Evolutionary conservation across 495 filamentous ascomycete species (phyloP).

Genomic region (Lasiosphaeriaceae sp.): DNA sequence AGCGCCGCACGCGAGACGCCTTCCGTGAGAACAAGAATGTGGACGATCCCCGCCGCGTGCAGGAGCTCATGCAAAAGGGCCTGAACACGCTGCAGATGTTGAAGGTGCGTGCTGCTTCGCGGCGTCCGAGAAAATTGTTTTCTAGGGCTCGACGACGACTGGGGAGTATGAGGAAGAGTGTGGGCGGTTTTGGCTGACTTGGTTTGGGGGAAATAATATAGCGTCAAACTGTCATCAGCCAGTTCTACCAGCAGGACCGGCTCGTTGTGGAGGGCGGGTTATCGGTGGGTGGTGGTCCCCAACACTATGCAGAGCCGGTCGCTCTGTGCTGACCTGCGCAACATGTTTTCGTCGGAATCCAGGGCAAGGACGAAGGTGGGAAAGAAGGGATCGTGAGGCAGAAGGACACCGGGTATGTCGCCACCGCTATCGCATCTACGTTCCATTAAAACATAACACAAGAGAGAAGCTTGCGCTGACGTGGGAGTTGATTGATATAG

Average conservation of each 20-base stretch:
- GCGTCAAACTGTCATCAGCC: conserved; percentile 92
- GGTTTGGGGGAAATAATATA: conserved; percentile 38
- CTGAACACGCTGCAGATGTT: conserved; percentile 82
- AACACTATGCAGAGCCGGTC: neutral
- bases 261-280: conserved; percentile 89
- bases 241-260: conserved; percentile 89
- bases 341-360: conserved; percentile 33
- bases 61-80: conserved; percentile 86
- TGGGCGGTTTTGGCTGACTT: too few relatives aligned
- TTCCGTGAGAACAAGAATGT: conserved; percentile 74
- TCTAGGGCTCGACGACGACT: too few relatives aligned
- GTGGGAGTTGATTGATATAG: neutral
- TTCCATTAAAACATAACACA: neutral
- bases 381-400: conserved; percentile 49
- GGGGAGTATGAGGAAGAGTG: too few relatives aligned
- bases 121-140: too few relatives aligned
- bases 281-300: conserved; percentile 35
- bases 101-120: conserved; percentile 68
- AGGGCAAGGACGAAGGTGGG: conserved; percentile 67
- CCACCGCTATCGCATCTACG: neutral
- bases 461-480: neutral
- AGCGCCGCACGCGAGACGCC: conserved; percentile 78
- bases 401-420: conserved; percentile 31
- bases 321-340: neutral
- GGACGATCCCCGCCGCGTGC: conserved; percentile 68